Conservation (phyloP, 129 eudicot species). For the Gnaphalium uliginosum region DNA sequence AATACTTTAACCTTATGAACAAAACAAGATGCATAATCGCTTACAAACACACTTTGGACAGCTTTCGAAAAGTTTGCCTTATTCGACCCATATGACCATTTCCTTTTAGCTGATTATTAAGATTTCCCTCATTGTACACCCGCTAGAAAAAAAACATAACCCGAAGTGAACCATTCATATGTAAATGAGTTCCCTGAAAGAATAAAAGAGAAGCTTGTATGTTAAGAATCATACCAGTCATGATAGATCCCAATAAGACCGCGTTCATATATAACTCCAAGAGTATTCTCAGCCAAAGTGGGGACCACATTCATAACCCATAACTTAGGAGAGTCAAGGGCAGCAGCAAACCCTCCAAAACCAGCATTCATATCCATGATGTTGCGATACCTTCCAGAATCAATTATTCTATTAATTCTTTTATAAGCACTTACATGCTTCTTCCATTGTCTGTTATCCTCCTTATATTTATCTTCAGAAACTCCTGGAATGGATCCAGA, state of each 20-base stretch:
- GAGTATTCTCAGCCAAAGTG: conserved; percentile 73
- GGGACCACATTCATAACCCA: conserved; percentile 99
- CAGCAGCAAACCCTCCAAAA: conserved; percentile 97
- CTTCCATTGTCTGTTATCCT: conserved; percentile 81
- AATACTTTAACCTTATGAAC: neutral
- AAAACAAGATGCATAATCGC: neutral
- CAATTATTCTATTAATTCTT: conserved; percentile 63
- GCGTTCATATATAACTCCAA: conserved; percentile 86
- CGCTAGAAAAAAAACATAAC: neutral
- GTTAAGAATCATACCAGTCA: conserved; percentile 60
- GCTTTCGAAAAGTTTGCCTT: neutral
- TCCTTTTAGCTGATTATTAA: neutral
- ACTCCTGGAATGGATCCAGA: conserved; percentile 78
- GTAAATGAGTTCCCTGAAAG: neutral
- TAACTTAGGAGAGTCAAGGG: conserved; percentile 74
- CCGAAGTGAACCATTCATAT: neutral
- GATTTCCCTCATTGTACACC: neutral
- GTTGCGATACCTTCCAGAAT: conserved; percentile 90
- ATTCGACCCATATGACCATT: neutral
- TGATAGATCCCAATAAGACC: conserved; percentile 98
- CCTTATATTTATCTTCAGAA: conserved; percentile 65
- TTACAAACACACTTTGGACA: neutral
- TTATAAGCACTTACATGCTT: conserved; percentile 85
- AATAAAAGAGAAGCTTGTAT: neutral
- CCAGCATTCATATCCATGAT: conserved; percentile 99